Conservation (phyloP, 192 early-diverging fungal species). For the Thamnidium elegans region DNA sequence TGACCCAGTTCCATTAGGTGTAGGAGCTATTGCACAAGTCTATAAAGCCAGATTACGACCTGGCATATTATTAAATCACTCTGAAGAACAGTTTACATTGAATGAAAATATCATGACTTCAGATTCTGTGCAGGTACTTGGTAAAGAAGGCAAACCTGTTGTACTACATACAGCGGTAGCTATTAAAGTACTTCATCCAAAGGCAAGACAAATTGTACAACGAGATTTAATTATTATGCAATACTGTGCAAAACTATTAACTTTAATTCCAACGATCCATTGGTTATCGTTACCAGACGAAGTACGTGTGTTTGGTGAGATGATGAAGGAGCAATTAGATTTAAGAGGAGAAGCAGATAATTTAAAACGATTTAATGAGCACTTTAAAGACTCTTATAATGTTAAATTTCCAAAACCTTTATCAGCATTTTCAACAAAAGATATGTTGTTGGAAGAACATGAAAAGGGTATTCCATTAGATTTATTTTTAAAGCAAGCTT, state of each 20-base stretch:
- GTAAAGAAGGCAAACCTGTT: conserved; percentile 18
- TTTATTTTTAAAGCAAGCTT: conserved; percentile 63
- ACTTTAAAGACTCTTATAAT: conserved; percentile 51
- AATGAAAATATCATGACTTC: conserved; percentile 20
- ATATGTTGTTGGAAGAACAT: conserved; percentile 85
- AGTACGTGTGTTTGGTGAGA: conserved; percentile 79
- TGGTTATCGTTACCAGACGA: conserved; percentile 92
- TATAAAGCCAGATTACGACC: conserved; percentile 57
- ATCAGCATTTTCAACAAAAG: conserved; percentile 44
- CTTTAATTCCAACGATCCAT: conserved; percentile 70
- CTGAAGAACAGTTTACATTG: conserved; percentile 15
- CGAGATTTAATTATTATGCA: conserved; percentile 84
- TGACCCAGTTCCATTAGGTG: conserved; percentile 75
- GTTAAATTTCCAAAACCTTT: conserved; percentile 72
- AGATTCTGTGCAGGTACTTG: conserved; percentile 12
- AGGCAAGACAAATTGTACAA: conserved; percentile 61
- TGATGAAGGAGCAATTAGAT: conserved; percentile 93
- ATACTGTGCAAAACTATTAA: conserved; percentile 61
- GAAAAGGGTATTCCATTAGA: conserved; percentile 74
- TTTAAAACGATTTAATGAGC: conserved; percentile 55
- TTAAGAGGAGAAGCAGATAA: conserved; percentile 77
- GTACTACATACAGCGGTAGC: conserved; percentile 58
- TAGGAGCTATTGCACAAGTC: conserved; percentile 96
- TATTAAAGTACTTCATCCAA: conserved; percentile 91
- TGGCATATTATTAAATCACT: conserved; percentile 22